phyloP scores from a whole-genome alignment of 176 grass and related monocot genomes.

The Dendrocalamus sinicus region DNA sequence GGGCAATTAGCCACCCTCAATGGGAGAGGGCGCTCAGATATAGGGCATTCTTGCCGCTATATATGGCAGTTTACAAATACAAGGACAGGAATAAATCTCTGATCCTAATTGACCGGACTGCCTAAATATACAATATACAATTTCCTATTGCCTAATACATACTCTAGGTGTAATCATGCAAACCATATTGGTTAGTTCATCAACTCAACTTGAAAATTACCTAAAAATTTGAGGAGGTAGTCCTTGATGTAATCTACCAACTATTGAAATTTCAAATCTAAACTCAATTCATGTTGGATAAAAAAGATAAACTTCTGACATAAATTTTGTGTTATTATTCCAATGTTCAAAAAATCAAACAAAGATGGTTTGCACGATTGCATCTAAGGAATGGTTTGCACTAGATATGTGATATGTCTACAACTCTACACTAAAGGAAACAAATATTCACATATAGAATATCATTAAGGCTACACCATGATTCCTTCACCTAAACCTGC shows the following conservation, averaged over 20 bases:
- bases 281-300: background rate
- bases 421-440: background rate
- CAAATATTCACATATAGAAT: conserved; percentile 9
- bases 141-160: no score
- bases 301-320: conserved; percentile 15
- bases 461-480: conserved; percentile 10
- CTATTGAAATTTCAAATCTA: conserved; percentile 14
- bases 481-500: background rate
- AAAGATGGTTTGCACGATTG: background rate
- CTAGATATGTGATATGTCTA: background rate
- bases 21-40: no score
- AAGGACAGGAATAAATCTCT: no score
- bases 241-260: conserved; percentile 20
- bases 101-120: no score
- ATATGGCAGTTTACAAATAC: no score
- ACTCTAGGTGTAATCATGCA: conserved; percentile 21
- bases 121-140: no score
- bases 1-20: no score
- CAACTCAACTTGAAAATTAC: conserved; percentile 33
- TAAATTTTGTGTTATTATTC: background rate
- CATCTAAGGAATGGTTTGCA: background rate
- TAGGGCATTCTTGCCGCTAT: no score
- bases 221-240: background rate
- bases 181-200: conserved; percentile 22
- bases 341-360: background rate